Conservation (phyloP, 371 early-diverging fungal species). For the Mucor irregularis region DNA sequence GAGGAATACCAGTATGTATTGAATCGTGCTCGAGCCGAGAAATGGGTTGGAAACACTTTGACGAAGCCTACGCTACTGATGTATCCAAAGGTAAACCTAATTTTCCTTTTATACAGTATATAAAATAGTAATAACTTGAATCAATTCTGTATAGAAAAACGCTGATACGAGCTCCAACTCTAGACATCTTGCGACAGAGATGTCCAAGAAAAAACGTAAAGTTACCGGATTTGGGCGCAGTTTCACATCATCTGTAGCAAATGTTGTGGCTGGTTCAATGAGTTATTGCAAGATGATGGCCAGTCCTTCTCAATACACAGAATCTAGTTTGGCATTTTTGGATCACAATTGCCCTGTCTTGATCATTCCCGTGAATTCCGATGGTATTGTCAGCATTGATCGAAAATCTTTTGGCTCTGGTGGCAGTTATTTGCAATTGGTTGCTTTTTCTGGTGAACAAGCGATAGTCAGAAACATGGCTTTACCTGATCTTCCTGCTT, state of each 20-base stretch:
- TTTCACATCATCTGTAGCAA: no score
- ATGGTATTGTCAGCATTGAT: conserved; percentile 23
- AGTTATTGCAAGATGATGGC: neutral
- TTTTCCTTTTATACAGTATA: neutral
- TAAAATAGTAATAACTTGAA: no score
- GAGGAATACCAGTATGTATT: conserved; percentile 63
- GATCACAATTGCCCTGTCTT: conserved; percentile 25
- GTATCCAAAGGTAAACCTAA: conserved; percentile 44
- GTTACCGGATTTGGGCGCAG: neutral
- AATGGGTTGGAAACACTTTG: conserved; percentile 55
- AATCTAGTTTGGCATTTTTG: conserved; percentile 25
- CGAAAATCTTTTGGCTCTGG: conserved; percentile 23
- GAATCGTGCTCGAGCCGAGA: conserved; percentile 45
- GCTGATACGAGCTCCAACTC: neutral
- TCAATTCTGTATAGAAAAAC: neutral
- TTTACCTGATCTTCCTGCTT: neutral
- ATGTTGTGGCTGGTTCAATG: neutral
- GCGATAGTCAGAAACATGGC: conserved; percentile 12
- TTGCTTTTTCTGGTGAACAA: conserved; percentile 36
- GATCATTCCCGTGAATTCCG: conserved; percentile 3
- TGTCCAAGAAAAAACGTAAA: neutral
- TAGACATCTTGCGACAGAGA: neutral
- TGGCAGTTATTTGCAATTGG: conserved; percentile 33
- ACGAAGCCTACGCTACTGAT: conserved; percentile 52
- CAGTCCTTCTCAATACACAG: neutral